These are phyloP conservation scores for Cystobasidium slooffiae DNA, from an alignment of 1,284 basidiomycete genomes.

Conservation along the genomic window DNA sequence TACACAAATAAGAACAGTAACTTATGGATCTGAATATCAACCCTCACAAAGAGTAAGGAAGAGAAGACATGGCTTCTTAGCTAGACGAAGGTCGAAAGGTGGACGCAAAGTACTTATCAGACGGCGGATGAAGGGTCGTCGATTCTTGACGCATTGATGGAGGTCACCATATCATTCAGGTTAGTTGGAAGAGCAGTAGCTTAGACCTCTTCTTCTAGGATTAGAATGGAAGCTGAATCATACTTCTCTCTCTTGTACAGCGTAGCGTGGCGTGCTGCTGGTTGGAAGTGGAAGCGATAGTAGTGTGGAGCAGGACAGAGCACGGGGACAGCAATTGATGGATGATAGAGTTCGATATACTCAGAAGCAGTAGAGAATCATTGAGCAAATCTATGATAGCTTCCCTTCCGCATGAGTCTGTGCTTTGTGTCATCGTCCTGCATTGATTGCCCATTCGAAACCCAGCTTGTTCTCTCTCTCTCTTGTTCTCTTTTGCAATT, in stretches of 20 bases:
- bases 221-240: too few relatives aligned
- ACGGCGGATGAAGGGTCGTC: conserved; percentile 49
- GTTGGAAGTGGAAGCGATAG: too few relatives aligned
- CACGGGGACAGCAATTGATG: neutral
- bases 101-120: conserved; percentile 47
- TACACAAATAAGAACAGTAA: conserved; percentile 44
- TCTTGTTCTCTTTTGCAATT: conserved; percentile 6
- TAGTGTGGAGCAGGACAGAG: neutral
- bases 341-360: neutral
- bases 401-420: neutral
- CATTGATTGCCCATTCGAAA: too few relatives aligned
- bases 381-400: neutral
- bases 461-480: neutral
- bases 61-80: conserved; percentile 83
- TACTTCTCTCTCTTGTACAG: too few relatives aligned
- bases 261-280: too few relatives aligned
- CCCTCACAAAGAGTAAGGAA: conserved; percentile 86
- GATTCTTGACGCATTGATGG: conserved; percentile 49
- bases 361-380: neutral
- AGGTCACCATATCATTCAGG: neutral
- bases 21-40: conserved; percentile 77
- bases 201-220: too few relatives aligned
- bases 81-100: conserved; percentile 63
- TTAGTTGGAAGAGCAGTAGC: too few relatives aligned
- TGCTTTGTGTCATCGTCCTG: neutral